phyloP scores from a whole-genome alignment of 306 rosid species.

The Vigna radiata region DNA sequence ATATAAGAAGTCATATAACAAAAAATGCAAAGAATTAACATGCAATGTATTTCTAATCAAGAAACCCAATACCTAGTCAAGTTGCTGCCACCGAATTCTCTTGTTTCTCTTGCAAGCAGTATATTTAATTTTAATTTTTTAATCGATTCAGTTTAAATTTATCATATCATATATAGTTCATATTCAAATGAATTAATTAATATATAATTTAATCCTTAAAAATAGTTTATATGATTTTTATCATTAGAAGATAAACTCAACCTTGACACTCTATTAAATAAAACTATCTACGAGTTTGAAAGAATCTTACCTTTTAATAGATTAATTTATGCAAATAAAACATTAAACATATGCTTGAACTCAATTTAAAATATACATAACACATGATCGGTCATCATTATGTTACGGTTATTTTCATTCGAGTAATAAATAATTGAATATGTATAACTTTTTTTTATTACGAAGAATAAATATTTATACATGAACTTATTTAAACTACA shows the following conservation, averaged over 20 bases:
- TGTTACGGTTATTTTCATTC: no score
- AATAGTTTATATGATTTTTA: neutral
- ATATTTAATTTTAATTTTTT: neutral
- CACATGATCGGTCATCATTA: no score
- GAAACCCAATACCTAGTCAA: neutral
- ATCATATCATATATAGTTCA: neutral
- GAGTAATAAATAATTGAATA: no score
- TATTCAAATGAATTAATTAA: conserved; percentile 1
- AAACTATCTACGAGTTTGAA: neutral
- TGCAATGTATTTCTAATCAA: neutral
- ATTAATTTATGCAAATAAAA: neutral
- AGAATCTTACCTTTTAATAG: neutral
- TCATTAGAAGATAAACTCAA: neutral
- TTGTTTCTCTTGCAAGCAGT: neutral
- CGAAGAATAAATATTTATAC: no score
- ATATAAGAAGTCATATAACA: neutral
- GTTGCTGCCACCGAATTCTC: neutral
- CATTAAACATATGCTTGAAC: no score
- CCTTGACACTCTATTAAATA: neutral
- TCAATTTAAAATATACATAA: no score
- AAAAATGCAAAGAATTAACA: neutral
- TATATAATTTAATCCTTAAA: neutral
- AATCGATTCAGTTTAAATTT: neutral
- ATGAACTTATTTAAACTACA: no score
- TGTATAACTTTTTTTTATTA: no score